phyloP scores from a whole-genome alignment of 371 early-diverging fungal genomes.

The Homolaphlyctis polyrhiza region DNA sequence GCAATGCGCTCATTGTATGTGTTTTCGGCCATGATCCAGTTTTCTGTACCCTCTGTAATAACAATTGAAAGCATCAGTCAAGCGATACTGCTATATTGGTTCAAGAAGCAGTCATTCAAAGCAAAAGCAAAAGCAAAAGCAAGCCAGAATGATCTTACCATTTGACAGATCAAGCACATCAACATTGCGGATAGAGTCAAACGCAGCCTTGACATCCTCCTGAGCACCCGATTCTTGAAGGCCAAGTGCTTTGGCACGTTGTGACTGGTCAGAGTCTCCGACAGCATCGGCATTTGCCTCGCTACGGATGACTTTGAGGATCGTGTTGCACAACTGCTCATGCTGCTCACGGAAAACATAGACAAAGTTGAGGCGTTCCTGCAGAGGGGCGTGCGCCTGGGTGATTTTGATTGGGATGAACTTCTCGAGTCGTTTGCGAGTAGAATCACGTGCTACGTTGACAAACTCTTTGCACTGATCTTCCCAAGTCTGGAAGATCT shows the following conservation, averaged over 20 bases:
- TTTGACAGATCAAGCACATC: slow-evolving; percentile 92
- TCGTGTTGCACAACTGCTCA: slow-evolving; percentile 92
- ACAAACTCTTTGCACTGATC: slow-evolving; percentile 91
- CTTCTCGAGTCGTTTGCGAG: slow-evolving; percentile 85
- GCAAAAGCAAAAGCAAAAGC: slow-evolving; percentile 6
- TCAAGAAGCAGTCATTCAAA: background rate
- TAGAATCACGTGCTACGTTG: slow-evolving; percentile 91
- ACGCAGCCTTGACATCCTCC: slow-evolving; percentile 88
- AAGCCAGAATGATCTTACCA: slow-evolving; percentile 29
- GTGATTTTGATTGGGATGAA: slow-evolving; percentile 93
- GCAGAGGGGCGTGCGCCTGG: slow-evolving; percentile 84
- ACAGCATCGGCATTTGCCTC: slow-evolving; percentile 12
- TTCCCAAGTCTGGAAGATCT: slow-evolving; percentile 93
- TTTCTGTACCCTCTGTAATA: slow-evolving; percentile 78
- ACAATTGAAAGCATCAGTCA: background rate
- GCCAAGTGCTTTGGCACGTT: background rate
- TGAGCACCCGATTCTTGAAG: slow-evolving; percentile 2
- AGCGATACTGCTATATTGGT: background rate
- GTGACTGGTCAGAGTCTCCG: slow-evolving; percentile 40
- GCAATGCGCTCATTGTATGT: slow-evolving; percentile 93
- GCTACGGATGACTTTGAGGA: slow-evolving; percentile 78
- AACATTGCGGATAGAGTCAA: slow-evolving; percentile 87
- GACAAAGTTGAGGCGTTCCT: slow-evolving; percentile 89
- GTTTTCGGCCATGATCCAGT: slow-evolving; percentile 88
- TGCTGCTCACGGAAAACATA: slow-evolving; percentile 91